Conservation (phyloP, 2,329 filamentous ascomycete genomes). For the Diaporthe vaccinii region DNA sequence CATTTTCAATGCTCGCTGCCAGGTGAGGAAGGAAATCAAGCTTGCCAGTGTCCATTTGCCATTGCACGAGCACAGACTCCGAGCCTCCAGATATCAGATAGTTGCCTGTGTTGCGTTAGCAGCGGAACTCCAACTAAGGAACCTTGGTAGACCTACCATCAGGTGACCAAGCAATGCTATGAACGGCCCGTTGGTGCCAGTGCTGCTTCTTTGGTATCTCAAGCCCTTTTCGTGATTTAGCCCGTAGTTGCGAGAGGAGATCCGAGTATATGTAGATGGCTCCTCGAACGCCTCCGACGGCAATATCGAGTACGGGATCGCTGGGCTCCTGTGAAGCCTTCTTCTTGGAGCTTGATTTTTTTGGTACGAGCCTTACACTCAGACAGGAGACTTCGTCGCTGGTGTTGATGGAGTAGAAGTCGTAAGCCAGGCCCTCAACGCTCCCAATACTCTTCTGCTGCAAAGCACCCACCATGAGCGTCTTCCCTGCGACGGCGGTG, state of each 20-base stretch:
- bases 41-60: conserved; percentile 91
- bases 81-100: conserved; percentile 94
- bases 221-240: conserved; percentile 60
- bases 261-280: conserved; percentile 87
- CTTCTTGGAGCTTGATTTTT: conserved; percentile 45
- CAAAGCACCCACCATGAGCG: conserved; percentile 72
- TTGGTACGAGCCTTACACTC: conserved; percentile 67
- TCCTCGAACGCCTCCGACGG: conserved; percentile 82
- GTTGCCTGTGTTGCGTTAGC: conserved; percentile 72
- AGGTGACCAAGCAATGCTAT: conserved; percentile 88
- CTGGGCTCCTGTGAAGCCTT: conserved; percentile 47
- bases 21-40: conserved; percentile 92
- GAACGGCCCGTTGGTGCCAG: conserved; percentile 91
- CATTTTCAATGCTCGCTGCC: conserved; percentile 84
- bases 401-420: conserved; percentile 70
- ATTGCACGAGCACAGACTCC: conserved; percentile 90
- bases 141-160: conserved; percentile 74
- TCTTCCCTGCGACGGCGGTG: conserved; percentile 65
- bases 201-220: conserved; percentile 77
- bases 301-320: conserved; percentile 73
- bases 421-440: conserved; percentile 63
- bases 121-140: conserved; percentile 4
- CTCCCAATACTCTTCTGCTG: conserved; percentile 49
- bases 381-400: conserved; percentile 76
- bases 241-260: conserved; percentile 71